Base-by-base conservation (phyloP, 1,284 basidiomycete genomes). In the Cutaneotrichosporon sp. region DNA sequence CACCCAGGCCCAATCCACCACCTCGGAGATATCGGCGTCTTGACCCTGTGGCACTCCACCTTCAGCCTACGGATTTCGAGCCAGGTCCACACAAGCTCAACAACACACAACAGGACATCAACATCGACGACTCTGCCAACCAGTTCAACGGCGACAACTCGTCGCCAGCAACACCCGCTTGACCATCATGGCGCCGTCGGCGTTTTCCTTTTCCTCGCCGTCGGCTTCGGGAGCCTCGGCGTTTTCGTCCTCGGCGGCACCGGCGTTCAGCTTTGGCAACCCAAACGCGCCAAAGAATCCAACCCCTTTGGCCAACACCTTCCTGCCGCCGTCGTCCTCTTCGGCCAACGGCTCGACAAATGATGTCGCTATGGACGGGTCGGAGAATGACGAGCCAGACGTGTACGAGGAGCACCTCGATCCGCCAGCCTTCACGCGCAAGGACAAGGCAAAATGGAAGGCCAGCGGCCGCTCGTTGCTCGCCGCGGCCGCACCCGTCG, bases 361-460 rank as follows among this genome's bases (percentile, higher is more conserved):
- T 17, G 52, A 48, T 46, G 38, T 47, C 21, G 43, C 37, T 4
- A 35, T 41, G 30, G 52, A 54, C 35, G 20, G 34, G 8, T 26
- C 21, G 13, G 55, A 47, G 10, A 46, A 46, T 20, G 50, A 44
- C 8, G 55, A 55, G 21, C 17, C 45, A 4, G 47, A 43, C 7
- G 45, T 34, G 0, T 48, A 50, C 15, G 45, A 36, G 15, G 35
- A 49, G 26, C 61, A 67, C 46, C 60, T 70, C 21, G 55, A 66
- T 35, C 70, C 70, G 14, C 38, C 52, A 1, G 66, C 68, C 1
- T 73, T 59, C 41, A 30, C 53, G 4, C 35, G 47, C 10, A 60
- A 58, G 34, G 65, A 60, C 22, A 64, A 60, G 52, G 55, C 51
- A 22, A 68, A 64, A 56, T 73, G 71, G 71, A 61, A 61, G 49